Evolutionary conservation across 2,329 filamentous ascomycete genomes (phyloP), one percentile per base, ranked within the genome.

Genomic region (Diatrype stigma): DNA sequence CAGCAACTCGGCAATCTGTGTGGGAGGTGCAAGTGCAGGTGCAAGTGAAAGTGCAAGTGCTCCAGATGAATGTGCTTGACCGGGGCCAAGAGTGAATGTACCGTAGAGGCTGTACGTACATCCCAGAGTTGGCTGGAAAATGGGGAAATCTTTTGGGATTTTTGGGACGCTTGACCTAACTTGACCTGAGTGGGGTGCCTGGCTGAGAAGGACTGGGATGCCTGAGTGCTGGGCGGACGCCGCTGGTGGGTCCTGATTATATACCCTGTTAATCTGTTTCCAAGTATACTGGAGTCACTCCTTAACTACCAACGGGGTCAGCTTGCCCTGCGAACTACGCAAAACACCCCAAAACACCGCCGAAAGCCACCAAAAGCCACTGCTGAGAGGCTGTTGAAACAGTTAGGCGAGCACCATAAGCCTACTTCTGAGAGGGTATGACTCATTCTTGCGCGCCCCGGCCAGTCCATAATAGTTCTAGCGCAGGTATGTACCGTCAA

Each of bases 241-340:
- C 21, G 5, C 11, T 2, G 23, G 40, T 44, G 40, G 40, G 40
- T 26, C 40, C 22, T 22, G 22, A 30, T 44, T 16, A 17, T 21
- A n/a, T 37, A 14, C 30, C 7, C 7, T 34, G 14, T 7, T 34
- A 14, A 34, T 34, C 7, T 17, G 21, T 12, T 26, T 44, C 14
- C 14, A 44, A 11, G 14, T 44, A 44, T n/a, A 23, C 11, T 1
- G 2, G 40, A 46, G 61, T 64, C 23, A 45, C 50, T 48, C 49
- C 49, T 48, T 65, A 63, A 52, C 61, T 50, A 57, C 53, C 58
- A 63, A 58, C 57, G 62, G 57, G 53, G 50, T 57, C 60, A n/a
- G 56, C 48, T 49, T 57, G 55, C 38, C n/a, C 22, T 35, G 26
- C 19, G 48, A 17, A 37, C 17, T 21, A 22, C 23, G n/a, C n/a